Percentiles rank a stretch among this genome's conserved stretches.
Evolutionary conservation across 805 yeast genomes (phyloP).

Genomic region (Priceomyces melissophilus): DNA sequence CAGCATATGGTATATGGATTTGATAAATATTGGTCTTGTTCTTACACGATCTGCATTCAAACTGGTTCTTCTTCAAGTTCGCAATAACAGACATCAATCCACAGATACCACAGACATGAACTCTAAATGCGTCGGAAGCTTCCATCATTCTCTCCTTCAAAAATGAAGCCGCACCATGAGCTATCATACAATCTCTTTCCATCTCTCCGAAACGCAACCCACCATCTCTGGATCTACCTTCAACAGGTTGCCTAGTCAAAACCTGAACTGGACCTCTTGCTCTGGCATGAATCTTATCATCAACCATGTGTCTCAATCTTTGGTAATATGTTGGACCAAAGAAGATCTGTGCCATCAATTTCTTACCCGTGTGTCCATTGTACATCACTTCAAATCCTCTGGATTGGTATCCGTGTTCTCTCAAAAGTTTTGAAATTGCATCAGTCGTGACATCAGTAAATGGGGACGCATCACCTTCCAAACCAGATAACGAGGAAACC

Average conservation of each 20-base stretch:
- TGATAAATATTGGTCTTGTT: slow-evolving; percentile 98
- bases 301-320: slow-evolving; percentile 98
- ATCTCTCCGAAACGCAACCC: slow-evolving; percentile 98
- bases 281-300: slow-evolving; percentile 97
- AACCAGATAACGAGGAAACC: slow-evolving; percentile 90
- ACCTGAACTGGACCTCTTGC: slow-evolving; percentile 99
- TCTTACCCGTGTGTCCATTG: slow-evolving; percentile 98
- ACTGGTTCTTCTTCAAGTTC: slow-evolving; percentile 93
- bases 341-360: slow-evolving; percentile 96
- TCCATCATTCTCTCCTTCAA: slow-evolving; percentile 97
- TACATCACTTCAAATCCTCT: slow-evolving; percentile 99
- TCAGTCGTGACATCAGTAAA: slow-evolving; percentile 98
- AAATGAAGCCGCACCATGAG: slow-evolving; percentile 99
- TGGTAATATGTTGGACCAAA: slow-evolving; percentile 99
- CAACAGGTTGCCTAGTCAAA: slow-evolving; percentile 96
- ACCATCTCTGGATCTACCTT: slow-evolving; percentile 99
- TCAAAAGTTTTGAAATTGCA: slow-evolving; percentile 84
- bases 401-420: slow-evolving; percentile 96
- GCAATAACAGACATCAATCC: slow-evolving; percentile 98
- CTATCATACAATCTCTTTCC: slow-evolving; percentile 99
- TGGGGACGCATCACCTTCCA: slow-evolving; percentile 99
- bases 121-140: slow-evolving; percentile 98
- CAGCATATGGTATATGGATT: slow-evolving; percentile 97
- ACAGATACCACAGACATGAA: slow-evolving; percentile 96
- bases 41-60: slow-evolving; percentile 97